Percentiles rank a stretch among this genome's conserved stretches.
phyloP scores from a whole-genome alignment of 2,329 filamentous ascomycete species.

The Salinomyces thailandicus region DNA sequence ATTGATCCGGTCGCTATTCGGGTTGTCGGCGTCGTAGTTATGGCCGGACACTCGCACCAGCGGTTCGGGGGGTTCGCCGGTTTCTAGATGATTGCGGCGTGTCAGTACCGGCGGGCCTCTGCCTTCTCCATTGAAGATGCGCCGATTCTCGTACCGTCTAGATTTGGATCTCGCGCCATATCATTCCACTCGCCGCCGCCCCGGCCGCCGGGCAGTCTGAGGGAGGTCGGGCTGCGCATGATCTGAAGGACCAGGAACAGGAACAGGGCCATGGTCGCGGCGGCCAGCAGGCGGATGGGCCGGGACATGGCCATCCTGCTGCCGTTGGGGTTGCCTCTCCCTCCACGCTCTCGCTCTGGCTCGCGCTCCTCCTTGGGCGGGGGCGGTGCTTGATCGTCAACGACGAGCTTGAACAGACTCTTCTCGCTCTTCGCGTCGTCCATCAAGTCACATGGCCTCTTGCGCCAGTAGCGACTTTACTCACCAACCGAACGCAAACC shows the following conservation, averaged over 20 bases:
- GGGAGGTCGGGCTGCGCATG: conserved; percentile 46
- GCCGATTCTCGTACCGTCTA: conserved; percentile 68
- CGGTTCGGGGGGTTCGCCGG: conserved; percentile 68
- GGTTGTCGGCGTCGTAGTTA: conserved; percentile 66
- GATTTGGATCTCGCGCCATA: conserved; percentile 69
- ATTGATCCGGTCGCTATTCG: conserved; percentile 74
- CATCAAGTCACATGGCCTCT: not conserved
- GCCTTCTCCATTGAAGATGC: not conserved
- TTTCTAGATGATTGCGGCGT: conserved; percentile 58
- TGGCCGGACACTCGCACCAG: conserved; percentile 59
- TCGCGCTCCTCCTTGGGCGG: conserved; percentile 2
- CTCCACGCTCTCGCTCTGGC: conserved; percentile 11
- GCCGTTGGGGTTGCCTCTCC: conserved; percentile 18
- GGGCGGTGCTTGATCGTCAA: too few species aligned
- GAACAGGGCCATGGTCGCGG: conserved; percentile 61
- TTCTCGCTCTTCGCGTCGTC: not conserved
- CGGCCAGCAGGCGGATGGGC: conserved; percentile 69
- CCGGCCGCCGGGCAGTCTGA: conserved; percentile 26
- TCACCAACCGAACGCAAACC: too few species aligned
- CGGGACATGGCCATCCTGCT: conserved; percentile 66
- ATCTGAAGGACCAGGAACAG: conserved; percentile 70
- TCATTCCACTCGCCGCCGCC: conserved; percentile 39
- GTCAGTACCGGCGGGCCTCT: not conserved
- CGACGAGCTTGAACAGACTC: too few species aligned
- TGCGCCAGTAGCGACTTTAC: too few species aligned